Conservation (phyloP, 208 protist genomes). For the Crithidia sp. region DNA sequence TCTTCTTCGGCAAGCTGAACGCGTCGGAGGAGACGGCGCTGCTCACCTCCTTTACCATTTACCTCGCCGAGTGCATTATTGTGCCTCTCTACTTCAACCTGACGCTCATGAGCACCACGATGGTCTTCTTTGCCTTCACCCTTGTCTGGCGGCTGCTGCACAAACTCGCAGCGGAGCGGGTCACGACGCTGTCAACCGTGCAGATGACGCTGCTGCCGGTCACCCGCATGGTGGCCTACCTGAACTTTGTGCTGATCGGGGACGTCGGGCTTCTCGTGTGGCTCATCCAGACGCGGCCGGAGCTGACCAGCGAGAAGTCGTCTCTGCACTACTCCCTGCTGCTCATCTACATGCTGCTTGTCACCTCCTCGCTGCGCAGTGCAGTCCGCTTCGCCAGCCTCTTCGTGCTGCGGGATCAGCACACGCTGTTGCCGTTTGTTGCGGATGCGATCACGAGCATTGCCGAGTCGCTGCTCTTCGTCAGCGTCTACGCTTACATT, state of each 20-base stretch:
- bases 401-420: constrained; percentile 26
- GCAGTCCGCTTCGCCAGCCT: constrained; percentile 32
- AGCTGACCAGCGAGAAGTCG: constrained; percentile 18
- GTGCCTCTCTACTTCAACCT: constrained; percentile 52
- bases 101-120: constrained; percentile 36
- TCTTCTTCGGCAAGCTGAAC: constrained; percentile 79
- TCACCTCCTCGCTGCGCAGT: constrained; percentile 29
- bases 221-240: constrained; percentile 35
- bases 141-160: constrained; percentile 64
- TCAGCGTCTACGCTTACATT: constrained; percentile 59
- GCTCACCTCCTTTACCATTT: constrained; percentile 39
- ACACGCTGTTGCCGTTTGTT: constrained; percentile 47
- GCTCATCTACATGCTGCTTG: constrained; percentile 41
- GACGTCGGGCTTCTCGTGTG: constrained; percentile 24
- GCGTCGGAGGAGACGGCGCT: constrained; percentile 46
- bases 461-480: constrained; percentile 44
- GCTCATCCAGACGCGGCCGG: constrained; percentile 25
- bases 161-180: constrained; percentile 65
- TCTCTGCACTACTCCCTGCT: constrained; percentile 39
- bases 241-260: constrained; percentile 30
- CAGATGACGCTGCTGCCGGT: constrained; percentile 23
- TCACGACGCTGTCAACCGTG: constrained; percentile 37
- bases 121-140: constrained; percentile 38
- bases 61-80: constrained; percentile 61
- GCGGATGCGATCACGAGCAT: constrained; percentile 41